Evolutionary conservation across 345 rosid genomes (phyloP).

Genomic region (Orychophragmus violaceus): DNA sequence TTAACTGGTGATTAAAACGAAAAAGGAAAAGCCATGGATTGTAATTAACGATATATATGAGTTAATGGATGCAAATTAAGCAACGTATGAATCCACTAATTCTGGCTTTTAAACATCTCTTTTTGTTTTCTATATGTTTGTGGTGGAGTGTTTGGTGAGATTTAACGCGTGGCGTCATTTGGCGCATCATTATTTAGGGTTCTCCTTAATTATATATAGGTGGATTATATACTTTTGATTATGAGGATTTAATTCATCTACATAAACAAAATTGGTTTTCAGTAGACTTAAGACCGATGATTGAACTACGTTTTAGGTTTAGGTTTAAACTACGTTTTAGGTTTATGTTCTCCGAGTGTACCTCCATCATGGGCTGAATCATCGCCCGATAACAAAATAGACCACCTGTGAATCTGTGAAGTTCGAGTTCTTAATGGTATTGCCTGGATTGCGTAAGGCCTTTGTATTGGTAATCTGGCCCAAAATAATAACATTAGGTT

Average conservation of each 20-base stretch:
- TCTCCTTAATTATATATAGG: not conserved
- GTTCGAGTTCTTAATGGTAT: not conserved
- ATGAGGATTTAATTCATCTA: too few species aligned
- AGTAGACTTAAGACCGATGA: too few species aligned
- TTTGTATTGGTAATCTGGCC: not conserved
- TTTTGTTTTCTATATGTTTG: slow-evolving; percentile 4
- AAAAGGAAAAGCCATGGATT: not conserved
- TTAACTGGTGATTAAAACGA: not conserved
- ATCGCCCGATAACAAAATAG: not conserved
- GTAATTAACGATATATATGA: not conserved
- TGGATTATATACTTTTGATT: not conserved
- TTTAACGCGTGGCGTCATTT: slow-evolving; percentile 17
- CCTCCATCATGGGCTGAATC: not conserved
- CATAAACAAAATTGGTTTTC: too few species aligned
- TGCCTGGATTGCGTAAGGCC: not conserved
- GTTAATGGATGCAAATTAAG: slow-evolving; percentile 13
- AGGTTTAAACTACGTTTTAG: not conserved
- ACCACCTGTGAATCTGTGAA: not conserved
- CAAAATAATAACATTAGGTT: not conserved
- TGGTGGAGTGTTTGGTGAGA: slow-evolving; percentile 26
- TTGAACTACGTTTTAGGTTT: too few species aligned
- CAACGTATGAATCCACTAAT: slow-evolving; percentile 11
- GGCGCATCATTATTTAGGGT: slow-evolving; percentile 17
- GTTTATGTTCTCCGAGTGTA: too few species aligned
- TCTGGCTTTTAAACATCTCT: slow-evolving; percentile 2